Evolutionary conservation across 352 stramenopile species (phyloP), one percentile per base, ranked within the genome.

Genomic region (Vaucheria bursata): DNA sequence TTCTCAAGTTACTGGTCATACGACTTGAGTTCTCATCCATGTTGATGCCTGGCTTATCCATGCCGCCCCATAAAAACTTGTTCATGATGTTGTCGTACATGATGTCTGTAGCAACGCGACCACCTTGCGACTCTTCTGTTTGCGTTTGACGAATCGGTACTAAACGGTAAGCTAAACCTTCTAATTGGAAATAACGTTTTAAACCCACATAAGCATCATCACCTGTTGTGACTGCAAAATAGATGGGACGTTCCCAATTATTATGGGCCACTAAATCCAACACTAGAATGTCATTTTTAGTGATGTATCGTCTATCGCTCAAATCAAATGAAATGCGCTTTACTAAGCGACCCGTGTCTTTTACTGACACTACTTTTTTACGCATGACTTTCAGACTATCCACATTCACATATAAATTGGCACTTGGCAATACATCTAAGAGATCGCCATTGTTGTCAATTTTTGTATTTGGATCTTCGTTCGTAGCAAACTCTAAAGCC

Each of bases 81-180:
- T 59, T 59, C 45, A 59, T 59, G 18, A 59, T 25, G 45, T 59
- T 59, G 25, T 59, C 45, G 25, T 59, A 59, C 45, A 59, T 59
- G 18, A 59, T 25, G 25, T 59, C 45, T 59, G 45, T 59, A 59
- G 18, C 25, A 18, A 59, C 45, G 25, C 45, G 45, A 25, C 45
- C 45, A 25, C 45, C 45, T 59, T 59, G 45, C 45, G 25, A 18
- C 25, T 59, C 45, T 25, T 59, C 45, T 25, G 25, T 18, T 59
- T 59, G 12, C 18, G 18, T 59, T 59, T 59, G 45, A 18, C 25
- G 18, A 18, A 59, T 59, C 18, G 45, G 45, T 59, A 59, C 45
- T 18, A 59, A 59, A 59, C 45, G 45, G 25, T 59, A 59, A 59
- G 45, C 45, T 18, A 59, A 59, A 18, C 45, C 45, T 59, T 59